Evolutionary conservation across 768 basidiomycete species (phyloP).

Genomic region (Coprinopsis strossmayeri): DNA sequence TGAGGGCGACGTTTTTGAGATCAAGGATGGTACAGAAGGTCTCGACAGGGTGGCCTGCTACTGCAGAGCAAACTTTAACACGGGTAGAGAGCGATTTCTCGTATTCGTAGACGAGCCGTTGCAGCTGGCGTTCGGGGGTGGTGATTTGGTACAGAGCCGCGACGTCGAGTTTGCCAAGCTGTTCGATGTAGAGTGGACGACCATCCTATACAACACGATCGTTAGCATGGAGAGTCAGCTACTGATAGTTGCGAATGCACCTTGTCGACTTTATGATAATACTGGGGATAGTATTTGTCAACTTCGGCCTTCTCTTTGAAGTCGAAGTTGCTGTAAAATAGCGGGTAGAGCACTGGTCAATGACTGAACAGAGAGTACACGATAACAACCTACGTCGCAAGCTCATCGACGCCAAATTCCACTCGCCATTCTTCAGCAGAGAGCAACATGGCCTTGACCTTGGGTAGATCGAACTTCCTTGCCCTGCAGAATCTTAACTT

Average conservation of each 20-base stretch:
- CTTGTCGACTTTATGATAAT: constrained; percentile 94
- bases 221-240: background rate
- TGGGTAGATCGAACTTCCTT: constrained; percentile 81
- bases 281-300: constrained; percentile 92
- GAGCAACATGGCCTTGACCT: constrained; percentile 81
- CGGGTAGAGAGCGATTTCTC: constrained; percentile 80
- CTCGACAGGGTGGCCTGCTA: constrained; percentile 83
- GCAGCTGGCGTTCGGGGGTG: constrained; percentile 79
- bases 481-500: constrained; percentile 77
- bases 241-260: constrained; percentile 23
- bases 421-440: constrained; percentile 85
- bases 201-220: constrained; percentile 56
- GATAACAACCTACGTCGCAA: constrained; percentile 46
- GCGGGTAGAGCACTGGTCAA: constrained; percentile 3
- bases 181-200: constrained; percentile 92
- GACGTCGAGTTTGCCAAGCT: constrained; percentile 85
- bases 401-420: constrained; percentile 74
- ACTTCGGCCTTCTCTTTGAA: constrained; percentile 81
- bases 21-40: constrained; percentile 98
- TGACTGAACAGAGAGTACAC: background rate
- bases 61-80: constrained; percentile 68
- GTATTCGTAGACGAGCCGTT: constrained; percentile 89
- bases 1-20: constrained; percentile 61
- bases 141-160: constrained; percentile 76
- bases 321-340: constrained; percentile 64